Conservation (phyloP, 768 basidiomycete genomes). For the Leccinum rimulosum region DNA sequence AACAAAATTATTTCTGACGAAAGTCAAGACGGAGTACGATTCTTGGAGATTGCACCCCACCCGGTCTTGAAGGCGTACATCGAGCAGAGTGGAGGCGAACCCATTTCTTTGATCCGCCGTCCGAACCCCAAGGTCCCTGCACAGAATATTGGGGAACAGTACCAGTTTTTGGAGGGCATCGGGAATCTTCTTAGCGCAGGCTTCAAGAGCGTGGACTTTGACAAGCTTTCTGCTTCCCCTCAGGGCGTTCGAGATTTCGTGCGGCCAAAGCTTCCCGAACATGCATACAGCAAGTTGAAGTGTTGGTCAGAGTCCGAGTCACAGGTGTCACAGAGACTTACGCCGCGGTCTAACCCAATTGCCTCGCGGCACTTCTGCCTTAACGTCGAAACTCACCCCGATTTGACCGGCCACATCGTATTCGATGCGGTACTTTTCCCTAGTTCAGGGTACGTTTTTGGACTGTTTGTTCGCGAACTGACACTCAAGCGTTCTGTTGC, state of each 20-base stretch:
- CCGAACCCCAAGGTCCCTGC: conserved; percentile 31
- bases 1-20: conserved; percentile 31
- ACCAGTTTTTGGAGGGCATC: conserved; percentile 31
- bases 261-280: conserved; percentile 28
- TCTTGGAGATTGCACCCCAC: conserved; percentile 35
- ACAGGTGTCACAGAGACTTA: conserved; percentile 26
- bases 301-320: conserved; percentile 28
- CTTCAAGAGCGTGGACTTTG: conserved; percentile 30
- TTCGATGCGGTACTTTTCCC: conserved; percentile 44
- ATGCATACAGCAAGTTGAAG: conserved; percentile 29
- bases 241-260: conserved; percentile 19
- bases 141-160: conserved; percentile 34
- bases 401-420: conserved; percentile 44
- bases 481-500: background rate
- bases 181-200: conserved; percentile 30
- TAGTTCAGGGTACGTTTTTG: conserved; percentile 40
- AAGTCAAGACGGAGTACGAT: conserved; percentile 25
- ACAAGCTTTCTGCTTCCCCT: conserved; percentile 25
- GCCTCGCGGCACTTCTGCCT: conserved; percentile 36
- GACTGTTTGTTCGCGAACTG: conserved; percentile 2
- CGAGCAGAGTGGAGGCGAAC: conserved; percentile 34
- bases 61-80: conserved; percentile 35
- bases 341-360: conserved; percentile 33
- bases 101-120: conserved; percentile 29
- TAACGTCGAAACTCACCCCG: conserved; percentile 33